phyloP scores from a whole-genome alignment of 345 rosid genomes.

The Gossypium bickii region DNA sequence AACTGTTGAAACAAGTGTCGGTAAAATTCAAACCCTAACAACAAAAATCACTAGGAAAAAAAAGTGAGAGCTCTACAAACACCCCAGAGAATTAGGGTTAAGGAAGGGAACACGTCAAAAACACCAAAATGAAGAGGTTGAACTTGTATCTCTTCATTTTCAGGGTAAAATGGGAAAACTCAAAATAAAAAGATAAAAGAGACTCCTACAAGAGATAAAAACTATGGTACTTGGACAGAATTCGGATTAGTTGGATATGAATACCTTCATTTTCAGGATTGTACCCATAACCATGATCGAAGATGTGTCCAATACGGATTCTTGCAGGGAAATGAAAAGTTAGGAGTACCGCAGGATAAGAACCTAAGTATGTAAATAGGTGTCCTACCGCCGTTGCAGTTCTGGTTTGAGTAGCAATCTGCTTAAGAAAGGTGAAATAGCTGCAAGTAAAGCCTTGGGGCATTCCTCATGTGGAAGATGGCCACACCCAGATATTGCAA shows the following conservation, averaged over 20 bases:
- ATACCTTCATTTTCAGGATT: neutral
- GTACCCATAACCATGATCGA: neutral
- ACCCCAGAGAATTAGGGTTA: constrained; percentile 25
- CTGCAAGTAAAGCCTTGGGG: constrained; percentile 89
- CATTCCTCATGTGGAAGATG: constrained; percentile 98
- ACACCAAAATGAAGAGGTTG: constrained; percentile 32
- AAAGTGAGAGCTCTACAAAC: constrained; percentile 24
- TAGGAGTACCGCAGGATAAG: neutral
- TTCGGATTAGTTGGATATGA: neutral
- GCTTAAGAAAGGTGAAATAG: constrained; percentile 69
- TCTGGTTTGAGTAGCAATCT: constrained; percentile 50
- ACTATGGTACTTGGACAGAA: neutral
- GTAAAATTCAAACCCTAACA: neutral
- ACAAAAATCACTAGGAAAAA: neutral
- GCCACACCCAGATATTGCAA: constrained; percentile 92
- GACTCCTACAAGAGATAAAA: constrained; percentile 23
- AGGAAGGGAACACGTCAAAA: constrained; percentile 28
- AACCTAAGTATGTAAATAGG: constrained; percentile 23
- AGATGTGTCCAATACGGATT: neutral
- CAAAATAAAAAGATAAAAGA: neutral
- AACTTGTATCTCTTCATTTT: constrained; percentile 21
- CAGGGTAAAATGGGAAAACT: constrained; percentile 21
- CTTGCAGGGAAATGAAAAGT: neutral
- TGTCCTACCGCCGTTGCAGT: constrained; percentile 44
- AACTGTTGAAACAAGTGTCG: constrained; percentile 13